These are phyloP conservation scores for Heliamphora exappendiculata DNA, from an alignment of 148 eudicot genomes.

Conservation along the genomic window DNA sequence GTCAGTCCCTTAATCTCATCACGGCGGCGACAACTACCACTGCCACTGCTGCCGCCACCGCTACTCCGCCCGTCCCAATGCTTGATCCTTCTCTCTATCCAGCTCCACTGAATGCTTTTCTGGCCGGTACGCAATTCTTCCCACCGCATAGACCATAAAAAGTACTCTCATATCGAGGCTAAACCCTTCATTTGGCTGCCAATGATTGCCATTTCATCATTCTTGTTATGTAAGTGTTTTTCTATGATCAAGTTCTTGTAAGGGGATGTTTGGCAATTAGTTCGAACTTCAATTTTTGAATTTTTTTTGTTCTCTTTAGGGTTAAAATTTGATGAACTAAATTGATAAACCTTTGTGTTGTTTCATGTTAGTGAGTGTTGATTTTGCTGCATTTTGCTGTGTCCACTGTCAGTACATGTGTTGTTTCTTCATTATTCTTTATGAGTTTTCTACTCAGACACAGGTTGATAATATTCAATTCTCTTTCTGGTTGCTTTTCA, in stretches of 20 bases:
- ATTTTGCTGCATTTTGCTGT: constrained; percentile 32
- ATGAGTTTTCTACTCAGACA: constrained; percentile 10
- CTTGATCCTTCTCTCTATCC: constrained; percentile 48
- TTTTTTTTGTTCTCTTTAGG: no score
- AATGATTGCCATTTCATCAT: not conserved
- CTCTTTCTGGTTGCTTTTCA: constrained; percentile 51
- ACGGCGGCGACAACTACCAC: constrained; percentile 14
- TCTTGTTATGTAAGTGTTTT: not conserved
- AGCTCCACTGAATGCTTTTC: constrained; percentile 59
- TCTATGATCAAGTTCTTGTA: not conserved
- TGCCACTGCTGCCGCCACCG: constrained; percentile 1
- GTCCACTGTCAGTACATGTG: constrained; percentile 32
- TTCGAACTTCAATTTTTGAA: constrained; percentile 9
- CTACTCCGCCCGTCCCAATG: constrained; percentile 15
- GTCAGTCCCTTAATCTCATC: constrained; percentile 26
- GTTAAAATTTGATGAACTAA: not conserved
- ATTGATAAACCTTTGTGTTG: not conserved
- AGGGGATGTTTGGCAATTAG: not conserved
- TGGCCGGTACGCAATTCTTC: constrained; percentile 93
- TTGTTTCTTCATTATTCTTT: constrained; percentile 2
- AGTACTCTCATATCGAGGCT: not conserved
- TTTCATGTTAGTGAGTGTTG: constrained; percentile 8
- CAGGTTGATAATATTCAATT: constrained; percentile 18
- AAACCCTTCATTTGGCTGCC: not conserved
- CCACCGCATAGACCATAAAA: constrained; percentile 72